Base-by-base conservation (phyloP, 1,139 yeast species). In the Pichia sp. region DNA sequence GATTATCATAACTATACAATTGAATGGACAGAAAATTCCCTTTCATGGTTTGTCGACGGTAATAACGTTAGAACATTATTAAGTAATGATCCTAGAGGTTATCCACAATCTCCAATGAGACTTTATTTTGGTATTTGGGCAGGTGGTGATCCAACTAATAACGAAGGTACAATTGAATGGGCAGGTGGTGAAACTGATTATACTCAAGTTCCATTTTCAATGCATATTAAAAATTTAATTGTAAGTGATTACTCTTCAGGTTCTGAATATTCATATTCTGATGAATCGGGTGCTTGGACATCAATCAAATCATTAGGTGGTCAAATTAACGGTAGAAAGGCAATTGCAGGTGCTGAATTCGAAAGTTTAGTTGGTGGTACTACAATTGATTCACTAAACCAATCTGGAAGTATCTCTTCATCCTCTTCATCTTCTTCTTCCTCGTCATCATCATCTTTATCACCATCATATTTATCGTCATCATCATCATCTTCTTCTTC, bases 201-300 rank as follows among this genome's bases (percentile, higher is more conserved):
- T 58, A 58, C 72, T 18, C 59, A 74, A 22, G 80, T 75, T 28
- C 83, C 83, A 44, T 79, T 77, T 59, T 67, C 81, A 41, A 87
- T 87, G 87, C 65, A 76, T 58, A 77, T 90, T 57, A 74, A 83
- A 62, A 73, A 77, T 6, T 63, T 89, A 44, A 68, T 76, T 44
- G 87, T 87, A 19, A 72, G 81, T 38, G 96, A 90, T 68, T 90
- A 89, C 68, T 88, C 96, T 3, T 76, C 88, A 19, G 96, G 97
- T 44, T 63, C 75, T 1, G 75, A 76, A 56, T 89, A 90, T 68
- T 64, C 73, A 45, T 89, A 88, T 67, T 67, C 75, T 46, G 93
- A 82, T 63, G 71, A 73, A 46, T 66, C 83, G 25, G 96, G 96
- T 34, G 62, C 69, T 39, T 84, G 88, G 88, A 66, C 75, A 46